Evolutionary conservation across 805 yeast species (phyloP), one percentile per base, ranked within the genome.

Genomic region (Ogataea sp.): DNA sequence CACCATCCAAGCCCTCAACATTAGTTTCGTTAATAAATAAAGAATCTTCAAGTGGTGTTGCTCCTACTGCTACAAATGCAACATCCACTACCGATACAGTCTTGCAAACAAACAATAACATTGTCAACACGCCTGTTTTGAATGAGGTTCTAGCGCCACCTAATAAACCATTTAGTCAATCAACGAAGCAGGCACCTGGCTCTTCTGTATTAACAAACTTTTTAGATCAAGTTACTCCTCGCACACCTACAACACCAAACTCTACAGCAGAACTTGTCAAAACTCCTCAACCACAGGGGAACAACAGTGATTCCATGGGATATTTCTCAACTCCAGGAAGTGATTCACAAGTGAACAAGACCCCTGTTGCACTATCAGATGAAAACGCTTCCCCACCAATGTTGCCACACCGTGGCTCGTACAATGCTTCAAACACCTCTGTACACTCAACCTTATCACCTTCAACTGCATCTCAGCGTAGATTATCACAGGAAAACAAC

Each of bases 51-150:
- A n/a, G n/a, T n/a, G n/a, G n/a, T n/a, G n/a, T n/a, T n/a, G n/a
- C n/a, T n/a, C n/a, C n/a, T n/a, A n/a, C n/a, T n/a, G n/a, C n/a
- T n/a, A n/a, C n/a, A n/a, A n/a, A n/a, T n/a, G n/a, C n/a, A n/a
- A 17, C 32, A 6, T 15, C 32, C 6, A 8, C 32, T 6, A 14
- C 20, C 16, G 32, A 29, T 7, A 29, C 51, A 45, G 38, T 51
- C 15, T 37, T 52, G 36, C 44, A 49, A 2, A 44, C 50, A 4
- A 51, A 52, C 36, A 48, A 44, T 5, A 49, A 52, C 31, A 43
- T 52, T 16, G 36, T 50, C 9, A 52, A 52, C 29, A 43, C 55
- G 3, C 39, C 39, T 3, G 37, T 23, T n/a, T 32, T 39, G 14
- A 48, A 45, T 7, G 33, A 30, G 8, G 37, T 42, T 5, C 29